These are phyloP conservation scores for Colletotrichum aenigma DNA, from an alignment of 2,329 filamentous ascomycete species.

Conservation along the genomic window DNA sequence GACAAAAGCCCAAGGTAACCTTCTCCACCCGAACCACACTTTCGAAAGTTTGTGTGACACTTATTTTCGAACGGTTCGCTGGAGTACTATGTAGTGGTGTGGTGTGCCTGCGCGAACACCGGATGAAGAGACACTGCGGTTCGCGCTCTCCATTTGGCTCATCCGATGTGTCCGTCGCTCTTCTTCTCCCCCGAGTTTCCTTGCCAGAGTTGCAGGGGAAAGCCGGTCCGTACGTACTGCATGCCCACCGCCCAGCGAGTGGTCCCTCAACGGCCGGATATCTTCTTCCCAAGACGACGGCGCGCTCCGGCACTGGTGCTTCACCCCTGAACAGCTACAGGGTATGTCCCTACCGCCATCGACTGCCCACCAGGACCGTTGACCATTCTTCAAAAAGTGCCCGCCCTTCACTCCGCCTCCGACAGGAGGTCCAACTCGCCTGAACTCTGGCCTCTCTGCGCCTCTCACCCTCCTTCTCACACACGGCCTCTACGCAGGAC, in stretches of 20 bases:
- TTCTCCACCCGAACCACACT: constrained; percentile 12
- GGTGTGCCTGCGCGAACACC: neutral
- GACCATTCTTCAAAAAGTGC: neutral
- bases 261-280: neutral
- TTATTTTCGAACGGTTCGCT: neutral
- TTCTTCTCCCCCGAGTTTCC: neutral
- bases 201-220: neutral
- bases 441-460: neutral
- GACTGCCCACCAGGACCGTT: neutral
- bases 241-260: neutral
- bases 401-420: neutral
- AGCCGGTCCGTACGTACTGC: neutral
- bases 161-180: neutral
- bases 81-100: neutral
- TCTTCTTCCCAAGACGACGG: neutral
- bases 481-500: neutral
- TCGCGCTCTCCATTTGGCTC: neutral
- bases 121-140: neutral
- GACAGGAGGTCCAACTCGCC: neutral
- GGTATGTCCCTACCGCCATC: neutral
- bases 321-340: neutral
- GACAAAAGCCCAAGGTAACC: neutral
- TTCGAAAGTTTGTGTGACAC: constrained; percentile 7
- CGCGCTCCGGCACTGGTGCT: neutral
- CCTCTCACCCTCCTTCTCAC: neutral